A percentile compares a stretch with the other conserved stretches of the same genome.
phyloP scores from a whole-genome alignment of 352 stramenopile species.

The Hyaloperonospora arabidopsidis region DNA sequence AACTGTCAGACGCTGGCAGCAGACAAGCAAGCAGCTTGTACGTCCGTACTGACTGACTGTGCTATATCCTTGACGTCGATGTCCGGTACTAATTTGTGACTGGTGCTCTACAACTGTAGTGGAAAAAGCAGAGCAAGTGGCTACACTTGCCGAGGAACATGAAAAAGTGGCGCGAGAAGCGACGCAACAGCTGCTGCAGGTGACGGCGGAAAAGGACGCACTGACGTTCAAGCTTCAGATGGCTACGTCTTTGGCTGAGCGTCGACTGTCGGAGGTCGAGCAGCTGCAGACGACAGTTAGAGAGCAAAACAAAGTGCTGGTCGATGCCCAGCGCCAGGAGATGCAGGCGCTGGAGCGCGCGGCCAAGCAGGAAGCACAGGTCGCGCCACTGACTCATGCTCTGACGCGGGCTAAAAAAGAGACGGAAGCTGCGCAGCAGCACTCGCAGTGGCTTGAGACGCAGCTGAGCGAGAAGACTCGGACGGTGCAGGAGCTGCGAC shows the following conservation, averaged over 20 bases:
- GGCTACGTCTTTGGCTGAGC: constrained; percentile 42
- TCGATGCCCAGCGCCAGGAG: constrained; percentile 51
- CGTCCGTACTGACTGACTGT: constrained; percentile 4
- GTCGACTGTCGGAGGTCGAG: constrained; percentile 54
- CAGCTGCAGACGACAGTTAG: constrained; percentile 47
- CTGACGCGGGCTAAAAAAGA: constrained; percentile 48
- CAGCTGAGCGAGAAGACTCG: constrained; percentile 64
- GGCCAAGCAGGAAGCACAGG: constrained; percentile 49
- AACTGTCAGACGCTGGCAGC: constrained; percentile 40
- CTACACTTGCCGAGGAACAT: constrained; percentile 17
- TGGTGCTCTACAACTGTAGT: constrained; percentile 18
- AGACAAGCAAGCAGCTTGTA: constrained; percentile 45
- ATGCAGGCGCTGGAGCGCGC: constrained; percentile 55
- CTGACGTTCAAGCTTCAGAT: constrained; percentile 44
- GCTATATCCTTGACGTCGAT: not conserved
- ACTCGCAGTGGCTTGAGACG: constrained; percentile 60
- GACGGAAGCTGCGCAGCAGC: constrained; percentile 39
- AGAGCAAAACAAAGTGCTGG: constrained; percentile 47
- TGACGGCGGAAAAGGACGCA: constrained; percentile 47
- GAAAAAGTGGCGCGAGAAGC: constrained; percentile 26
- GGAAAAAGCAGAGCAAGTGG: constrained; percentile 27
- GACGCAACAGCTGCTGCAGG: constrained; percentile 37
- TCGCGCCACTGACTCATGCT: constrained; percentile 45
- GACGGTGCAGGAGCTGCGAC: constrained; percentile 49
- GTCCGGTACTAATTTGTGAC: not conserved